Percentiles rank a stretch among this genome's conserved stretches.
Conservation (phyloP, 345 rosid genomes). For the Pugionium cornutum region DNA sequence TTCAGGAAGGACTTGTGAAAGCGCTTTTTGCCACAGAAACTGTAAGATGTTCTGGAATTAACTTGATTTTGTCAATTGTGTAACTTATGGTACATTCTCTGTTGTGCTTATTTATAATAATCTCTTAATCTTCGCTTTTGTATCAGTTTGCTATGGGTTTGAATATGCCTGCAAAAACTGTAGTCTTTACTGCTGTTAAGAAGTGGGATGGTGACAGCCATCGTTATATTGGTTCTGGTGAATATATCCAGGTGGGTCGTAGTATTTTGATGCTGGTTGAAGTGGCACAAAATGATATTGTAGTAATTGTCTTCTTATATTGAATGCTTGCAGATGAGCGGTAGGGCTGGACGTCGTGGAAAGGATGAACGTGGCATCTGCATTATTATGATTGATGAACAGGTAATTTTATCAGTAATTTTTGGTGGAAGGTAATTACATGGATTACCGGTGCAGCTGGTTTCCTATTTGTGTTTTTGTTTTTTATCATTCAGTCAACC, state of each 20-base stretch:
- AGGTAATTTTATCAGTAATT: constrained; percentile 46
- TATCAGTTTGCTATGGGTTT: constrained; percentile 98
- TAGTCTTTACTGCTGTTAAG: constrained; percentile 87
- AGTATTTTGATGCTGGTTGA: constrained; percentile 22
- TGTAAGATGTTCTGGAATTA: constrained; percentile 48
- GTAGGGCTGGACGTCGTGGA: constrained; percentile 99
- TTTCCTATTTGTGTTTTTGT: constrained; percentile 3
- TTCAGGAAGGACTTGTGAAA: constrained; percentile 99
- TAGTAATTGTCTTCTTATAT: constrained; percentile 21
- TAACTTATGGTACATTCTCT: constrained; percentile 12
- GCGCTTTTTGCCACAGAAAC: constrained; percentile 98
- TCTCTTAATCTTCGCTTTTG: constrained; percentile 20
- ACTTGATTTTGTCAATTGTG: constrained; percentile 24
- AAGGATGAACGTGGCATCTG: constrained; percentile 96
- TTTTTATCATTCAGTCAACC: constrained; percentile 1
- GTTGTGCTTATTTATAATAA: constrained; percentile 10
- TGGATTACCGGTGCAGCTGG: background rate
- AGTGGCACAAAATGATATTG: constrained; percentile 2
- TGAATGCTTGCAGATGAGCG: constrained; percentile 79
- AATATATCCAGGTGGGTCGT: constrained; percentile 89
- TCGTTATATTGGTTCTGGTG: constrained; percentile 93
- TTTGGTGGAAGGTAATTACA: background rate
- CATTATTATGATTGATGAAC: constrained; percentile 95
- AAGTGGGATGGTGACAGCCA: constrained; percentile 99
- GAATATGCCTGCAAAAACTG: constrained; percentile 99